Conservation (phyloP, 805 yeast species). For the Candida piceae region DNA sequence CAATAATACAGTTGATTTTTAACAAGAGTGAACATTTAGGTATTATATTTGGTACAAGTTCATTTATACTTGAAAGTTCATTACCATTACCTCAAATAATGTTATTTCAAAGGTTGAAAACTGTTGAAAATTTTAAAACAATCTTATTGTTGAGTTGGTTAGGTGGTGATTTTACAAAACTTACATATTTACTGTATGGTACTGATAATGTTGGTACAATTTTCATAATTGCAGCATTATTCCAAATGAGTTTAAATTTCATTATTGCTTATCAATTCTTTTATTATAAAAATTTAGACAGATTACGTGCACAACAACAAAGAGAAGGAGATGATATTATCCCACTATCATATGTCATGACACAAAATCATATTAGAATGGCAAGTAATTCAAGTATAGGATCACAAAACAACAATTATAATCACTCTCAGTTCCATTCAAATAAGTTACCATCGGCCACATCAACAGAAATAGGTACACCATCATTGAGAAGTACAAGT, state of each 20-base stretch:
- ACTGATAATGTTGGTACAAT: conserved; percentile 61
- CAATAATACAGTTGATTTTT: conserved; percentile 20
- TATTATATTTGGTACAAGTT: conserved; percentile 27
- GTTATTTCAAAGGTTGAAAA: conserved; percentile 57
- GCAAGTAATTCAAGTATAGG: neutral
- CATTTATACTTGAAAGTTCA: conserved; percentile 62
- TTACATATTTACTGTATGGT: conserved; percentile 70
- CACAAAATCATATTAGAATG: neutral
- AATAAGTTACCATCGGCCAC: no score
- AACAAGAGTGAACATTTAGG: conserved; percentile 25
- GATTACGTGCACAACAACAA: conserved; percentile 1
- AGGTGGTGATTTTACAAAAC: conserved; percentile 80
- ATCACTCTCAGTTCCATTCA: no score
- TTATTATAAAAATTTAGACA: conserved; percentile 43
- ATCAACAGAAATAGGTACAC: no score
- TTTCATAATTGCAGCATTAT: conserved; percentile 65
- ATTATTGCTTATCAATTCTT: conserved; percentile 70
- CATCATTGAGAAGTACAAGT: no score
- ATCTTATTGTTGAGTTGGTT: conserved; percentile 79
- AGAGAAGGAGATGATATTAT: conserved; percentile 1
- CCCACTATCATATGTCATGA: conserved; percentile 4
- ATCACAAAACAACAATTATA: no score
- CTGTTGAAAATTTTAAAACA: conserved; percentile 74
- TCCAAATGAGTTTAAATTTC: conserved; percentile 73
- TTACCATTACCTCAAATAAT: conserved; percentile 76